Evolutionary conservation across 768 basidiomycete species (phyloP), one percentile per base, ranked within the genome.

Genomic region (Phlegmacium glaucopus): DNA sequence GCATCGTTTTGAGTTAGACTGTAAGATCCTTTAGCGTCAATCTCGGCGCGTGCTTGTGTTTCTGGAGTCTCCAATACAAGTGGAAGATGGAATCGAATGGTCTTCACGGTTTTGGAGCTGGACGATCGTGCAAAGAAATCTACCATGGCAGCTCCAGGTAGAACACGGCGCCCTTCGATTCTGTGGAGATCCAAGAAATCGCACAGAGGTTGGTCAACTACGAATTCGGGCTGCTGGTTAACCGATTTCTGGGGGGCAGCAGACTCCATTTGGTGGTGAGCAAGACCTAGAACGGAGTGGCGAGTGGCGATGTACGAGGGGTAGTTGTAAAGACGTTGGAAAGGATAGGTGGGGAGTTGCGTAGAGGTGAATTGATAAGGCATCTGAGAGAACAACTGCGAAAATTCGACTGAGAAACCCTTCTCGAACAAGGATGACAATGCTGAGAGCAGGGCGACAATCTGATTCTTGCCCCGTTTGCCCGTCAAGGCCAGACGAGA

Each of bases 111-210:
- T 44, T 57, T 56, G 4, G 52, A 48, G 10, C 39, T 22, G 13
- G 50, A 40, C 2, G 56, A 28, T 28, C 53, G 45, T 27, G 65
- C 63, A 40, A 67, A 63, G 42, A 61, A 59, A 42, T 65, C 61
- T 3, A 63, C 63, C 56, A 68, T 64, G 4, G 61, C 66, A n/a
- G 65, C 62, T 34, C 62, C 66, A 35, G 68, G 68, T 44, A 69
- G 53, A 22, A 69, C 63, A 25, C 61, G 54, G 11, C 63, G 60
- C n/a, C 65, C 65, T 29, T 67, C 62, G n/a, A 69, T 68, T 9
- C 60, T 61, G 49, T 68, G 66, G 41, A 66, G 58, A 25, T 66
- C 54, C 9, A 69, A 53, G 50, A 64, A 61, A 35, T 61, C 56
- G 27, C 53, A 60, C 1, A 67, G 54, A 18, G 52, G 48, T 34